Conservation (phyloP, 106 monocot genomes). For the Narthecium ossifragum region DNA sequence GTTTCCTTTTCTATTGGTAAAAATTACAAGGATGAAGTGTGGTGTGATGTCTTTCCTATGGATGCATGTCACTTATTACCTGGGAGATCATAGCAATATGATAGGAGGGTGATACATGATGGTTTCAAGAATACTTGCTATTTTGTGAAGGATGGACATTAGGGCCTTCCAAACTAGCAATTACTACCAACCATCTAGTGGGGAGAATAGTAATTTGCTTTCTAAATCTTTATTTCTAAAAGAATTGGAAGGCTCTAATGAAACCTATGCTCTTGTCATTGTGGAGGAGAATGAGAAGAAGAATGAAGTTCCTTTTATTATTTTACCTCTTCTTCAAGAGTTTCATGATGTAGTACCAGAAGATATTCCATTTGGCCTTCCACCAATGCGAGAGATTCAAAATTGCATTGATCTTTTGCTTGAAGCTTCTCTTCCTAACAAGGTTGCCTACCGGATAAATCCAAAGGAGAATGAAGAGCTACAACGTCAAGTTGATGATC, state of each 20-base stretch:
- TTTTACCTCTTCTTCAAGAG: background rate
- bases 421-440: background rate
- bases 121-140: too few relatives aligned
- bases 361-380: background rate
- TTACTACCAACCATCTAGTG: too few relatives aligned
- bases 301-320: background rate
- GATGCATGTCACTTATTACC: too few relatives aligned
- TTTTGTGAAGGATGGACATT: too few relatives aligned
- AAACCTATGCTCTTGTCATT: background rate
- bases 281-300: background rate
- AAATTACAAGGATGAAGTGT: background rate
- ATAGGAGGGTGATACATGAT: too few relatives aligned
- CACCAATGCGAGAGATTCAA: constrained; percentile 4
- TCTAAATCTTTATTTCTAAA: background rate
- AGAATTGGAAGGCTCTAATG: background rate
- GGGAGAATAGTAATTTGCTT: background rate
- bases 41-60: background rate
- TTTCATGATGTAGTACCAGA: background rate
- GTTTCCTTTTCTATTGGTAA: background rate
- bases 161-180: too few relatives aligned
- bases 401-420: background rate
- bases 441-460: background rate
- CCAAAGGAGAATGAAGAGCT: constrained; percentile 1
- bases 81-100: too few relatives aligned
- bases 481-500: constrained; percentile 1